Evolutionary conservation across 257 asterid genomes (phyloP), one percentile per base, ranked within the genome.

Genomic region (Fraxinus cuspidata): DNA sequence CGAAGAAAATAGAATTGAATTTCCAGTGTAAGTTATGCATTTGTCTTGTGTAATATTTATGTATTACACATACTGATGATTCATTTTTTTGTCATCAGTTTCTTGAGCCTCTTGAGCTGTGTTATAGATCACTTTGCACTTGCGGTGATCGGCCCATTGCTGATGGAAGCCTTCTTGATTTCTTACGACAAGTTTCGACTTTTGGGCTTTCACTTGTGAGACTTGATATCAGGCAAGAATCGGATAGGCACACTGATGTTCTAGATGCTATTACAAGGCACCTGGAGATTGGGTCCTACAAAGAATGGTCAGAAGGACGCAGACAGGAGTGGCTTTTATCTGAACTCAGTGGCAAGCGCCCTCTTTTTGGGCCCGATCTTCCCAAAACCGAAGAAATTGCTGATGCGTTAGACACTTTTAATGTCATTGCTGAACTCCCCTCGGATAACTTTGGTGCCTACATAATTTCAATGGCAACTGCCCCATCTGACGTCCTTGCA

Each of bases 131-230:
- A 6, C 92, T 95, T 53, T 93, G 99, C 71, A 86, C 95, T 44
- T 89, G 91, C 42, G 97, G 99, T 51, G 98, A 95, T 80, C 89
- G 97, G 3, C 81, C 96, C 0, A 90, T 93, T 38, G 99, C 98
- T 1, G 99, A 95, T 53, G 99, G 99, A 23, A 91, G 96, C 87
- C 99, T 95, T 77, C 99, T 95, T 3, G 99, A 95, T 85, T 93
- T 91, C 77, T 89, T 95, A 12, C 83, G 99, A 72, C 99, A 95
- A 90, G 97, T 95, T 53, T 95, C 96, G 53, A 95, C 99, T 0
- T 95, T 95, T 64, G 99, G 98, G 68, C 97, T 93, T 65, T 87
- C 99, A 0, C 89, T 95, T 6, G 99, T 95, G 32, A 84, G 94
- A 71, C 99, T 95, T 32, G 99, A 95, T 81, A 95, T 95, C 75